Evolutionary conservation across 2,329 filamentous ascomycete species (phyloP).

Genomic region (Xylaria multiplex): DNA sequence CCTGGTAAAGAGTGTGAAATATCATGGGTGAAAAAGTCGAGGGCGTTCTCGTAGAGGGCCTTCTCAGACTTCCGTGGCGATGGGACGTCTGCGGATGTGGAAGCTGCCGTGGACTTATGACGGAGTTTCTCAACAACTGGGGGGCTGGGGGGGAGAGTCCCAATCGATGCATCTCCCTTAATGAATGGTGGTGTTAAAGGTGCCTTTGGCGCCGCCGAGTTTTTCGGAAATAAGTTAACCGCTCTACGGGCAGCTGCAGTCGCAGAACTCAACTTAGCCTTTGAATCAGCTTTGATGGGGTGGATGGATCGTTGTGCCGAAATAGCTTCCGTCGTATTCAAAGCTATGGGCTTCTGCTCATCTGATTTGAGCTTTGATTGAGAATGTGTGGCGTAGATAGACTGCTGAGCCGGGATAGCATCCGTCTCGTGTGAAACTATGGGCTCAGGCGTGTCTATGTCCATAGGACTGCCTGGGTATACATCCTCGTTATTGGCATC

Average conservation of each 20-base stretch:
- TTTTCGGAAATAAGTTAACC: constrained; percentile 26
- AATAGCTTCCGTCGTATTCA: constrained; percentile 22
- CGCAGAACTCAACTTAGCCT: neutral
- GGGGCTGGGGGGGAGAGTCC: neutral
- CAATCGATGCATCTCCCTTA: neutral
- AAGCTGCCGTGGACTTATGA: constrained; percentile 7
- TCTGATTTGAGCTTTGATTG: constrained; percentile 8
- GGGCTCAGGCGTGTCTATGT: constrained; percentile 22
- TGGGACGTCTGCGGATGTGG: neutral
- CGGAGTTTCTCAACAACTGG: constrained; percentile 5
- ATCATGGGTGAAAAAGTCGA: constrained; percentile 44
- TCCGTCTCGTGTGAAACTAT: constrained; percentile 17
- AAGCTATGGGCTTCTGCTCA: constrained; percentile 20
- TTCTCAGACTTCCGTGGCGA: constrained; percentile 3
- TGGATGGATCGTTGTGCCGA: constrained; percentile 8
- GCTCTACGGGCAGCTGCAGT: constrained; percentile 32
- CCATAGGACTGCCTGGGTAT: constrained; percentile 27
- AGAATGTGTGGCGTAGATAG: constrained; percentile 13
- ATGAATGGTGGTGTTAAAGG: neutral
- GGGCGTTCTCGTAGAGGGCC: constrained; percentile 35
- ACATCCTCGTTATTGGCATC: constrained; percentile 24
- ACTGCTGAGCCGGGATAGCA: constrained; percentile 19
- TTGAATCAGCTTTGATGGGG: constrained; percentile 6
- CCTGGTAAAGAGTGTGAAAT: constrained; percentile 41
- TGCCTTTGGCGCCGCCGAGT: neutral